These are phyloP conservation scores for Citrus unshiu DNA, from an alignment of 345 rosid species.

Conservation along the genomic window DNA sequence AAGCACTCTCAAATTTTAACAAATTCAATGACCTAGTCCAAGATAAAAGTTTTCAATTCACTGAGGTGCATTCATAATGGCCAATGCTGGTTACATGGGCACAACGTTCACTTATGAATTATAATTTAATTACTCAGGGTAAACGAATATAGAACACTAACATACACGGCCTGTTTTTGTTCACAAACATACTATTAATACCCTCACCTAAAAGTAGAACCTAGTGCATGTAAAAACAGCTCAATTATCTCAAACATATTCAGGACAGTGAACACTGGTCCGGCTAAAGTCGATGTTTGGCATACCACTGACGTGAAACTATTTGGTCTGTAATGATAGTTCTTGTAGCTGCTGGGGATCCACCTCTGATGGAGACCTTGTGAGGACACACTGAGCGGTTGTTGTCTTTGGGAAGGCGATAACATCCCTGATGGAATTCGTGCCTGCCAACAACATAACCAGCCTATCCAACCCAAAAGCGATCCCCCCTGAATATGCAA, in stretches of 20 bases:
- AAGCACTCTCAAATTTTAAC: too few species aligned
- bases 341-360: slow-evolving; percentile 81
- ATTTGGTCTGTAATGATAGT: slow-evolving; percentile 43
- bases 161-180: neutral
- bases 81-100: neutral
- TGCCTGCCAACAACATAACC: slow-evolving; percentile 79
- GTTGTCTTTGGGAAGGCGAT: slow-evolving; percentile 97
- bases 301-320: neutral
- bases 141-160: too few species aligned
- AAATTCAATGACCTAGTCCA: too few species aligned
- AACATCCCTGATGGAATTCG: slow-evolving; percentile 86
- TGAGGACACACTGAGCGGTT: slow-evolving; percentile 92
- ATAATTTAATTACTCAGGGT: too few species aligned
- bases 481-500: slow-evolving; percentile 65
- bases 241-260: neutral
- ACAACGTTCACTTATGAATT: neutral
- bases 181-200: neutral
- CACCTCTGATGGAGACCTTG: slow-evolving; percentile 88
- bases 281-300: neutral
- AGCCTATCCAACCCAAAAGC: slow-evolving; percentile 91
- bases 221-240: neutral
- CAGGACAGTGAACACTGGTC: neutral
- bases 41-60: too few species aligned
- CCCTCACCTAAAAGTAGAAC: neutral
- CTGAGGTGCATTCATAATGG: neutral